phyloP scores from a whole-genome alignment of 169 alveolate species.

The Plasmodium reichenowi region DNA sequence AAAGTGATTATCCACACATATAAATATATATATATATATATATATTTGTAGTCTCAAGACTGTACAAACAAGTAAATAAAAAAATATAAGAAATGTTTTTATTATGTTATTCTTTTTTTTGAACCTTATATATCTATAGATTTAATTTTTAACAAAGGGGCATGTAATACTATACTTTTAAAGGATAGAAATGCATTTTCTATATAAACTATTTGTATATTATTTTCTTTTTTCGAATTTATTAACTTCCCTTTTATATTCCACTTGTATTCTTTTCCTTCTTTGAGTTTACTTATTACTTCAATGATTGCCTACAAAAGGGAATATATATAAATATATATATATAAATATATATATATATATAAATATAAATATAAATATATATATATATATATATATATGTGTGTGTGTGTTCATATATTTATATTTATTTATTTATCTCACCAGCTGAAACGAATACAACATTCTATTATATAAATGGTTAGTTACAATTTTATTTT shows the following conservation, averaged over 20 bases:
- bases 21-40: too few species aligned
- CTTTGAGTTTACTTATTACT: conserved; percentile 30
- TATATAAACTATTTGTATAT: conserved; percentile 33
- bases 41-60: too few species aligned
- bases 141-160: conserved; percentile 58
- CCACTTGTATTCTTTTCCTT: conserved; percentile 51
- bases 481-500: conserved; percentile 20
- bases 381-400: background rate
- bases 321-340: background rate
- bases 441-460: conserved; percentile 55
- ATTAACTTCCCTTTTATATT: conserved; percentile 45
- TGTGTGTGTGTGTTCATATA: background rate
- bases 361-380: too few species aligned
- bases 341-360: background rate
- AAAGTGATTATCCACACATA: too few species aligned
- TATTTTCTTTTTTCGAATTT: conserved; percentile 67
- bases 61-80: background rate
- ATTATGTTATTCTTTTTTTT: background rate
- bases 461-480: conserved; percentile 39
- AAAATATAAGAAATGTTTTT: background rate
- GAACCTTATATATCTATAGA: conserved; percentile 52
- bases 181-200: conserved; percentile 63
- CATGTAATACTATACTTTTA: conserved; percentile 23
- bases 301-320: conserved; percentile 56
- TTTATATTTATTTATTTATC: background rate